Evolutionary conservation across 139 green algal genomes (phyloP), one percentile per base, ranked within the genome.

Genomic region (Yamagishiella unicocca): DNA sequence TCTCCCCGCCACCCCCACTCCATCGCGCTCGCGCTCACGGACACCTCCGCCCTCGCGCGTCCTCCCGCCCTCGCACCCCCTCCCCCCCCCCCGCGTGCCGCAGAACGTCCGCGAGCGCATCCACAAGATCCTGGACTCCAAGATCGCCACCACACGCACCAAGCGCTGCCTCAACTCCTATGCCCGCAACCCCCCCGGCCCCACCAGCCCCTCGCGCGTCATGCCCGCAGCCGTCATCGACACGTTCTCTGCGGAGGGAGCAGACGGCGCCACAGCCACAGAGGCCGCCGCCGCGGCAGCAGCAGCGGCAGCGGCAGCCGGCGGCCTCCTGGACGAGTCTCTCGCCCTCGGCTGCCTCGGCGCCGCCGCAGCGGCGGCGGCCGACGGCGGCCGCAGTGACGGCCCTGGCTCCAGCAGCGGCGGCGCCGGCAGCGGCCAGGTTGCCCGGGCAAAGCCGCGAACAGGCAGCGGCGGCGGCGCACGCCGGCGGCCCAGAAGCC

Each of bases 141-240:
- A 87, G 64, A 87, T 87, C 66, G 81, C 81, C 43, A 79, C 64
- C 46, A 87, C 81, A 1, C 81, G 81, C 22, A 87, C 81, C 45
- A 87, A 87, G 81, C 81, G 81, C 81, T 87, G 81, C 81, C 31
- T 87, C 64, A 78, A 87, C 81, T 58, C 31, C 31, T 87, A 87
- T 35, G 45, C 81, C 22, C 81, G 81, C 45, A 87, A 87, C 33
- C 81, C 81, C 64, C 81, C 81, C 46, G 79, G 79, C 12, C 79
- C 79, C 27, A 54, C 66, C 35, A 76, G 61, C 61, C 79, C 79
- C 58, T 46, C 61, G 29, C 79, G 79, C 42, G 79, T 75, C 4
- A 42, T 85, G n/a, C 79, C 79, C 21, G 61, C 79, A 10, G 78
- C 78, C 27, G 29, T 85, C 4, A 55, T 61, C 8, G 79, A 68